Conservation (phyloP, 345 rosid species). For the Melaleuca quinquenervia region DNA sequence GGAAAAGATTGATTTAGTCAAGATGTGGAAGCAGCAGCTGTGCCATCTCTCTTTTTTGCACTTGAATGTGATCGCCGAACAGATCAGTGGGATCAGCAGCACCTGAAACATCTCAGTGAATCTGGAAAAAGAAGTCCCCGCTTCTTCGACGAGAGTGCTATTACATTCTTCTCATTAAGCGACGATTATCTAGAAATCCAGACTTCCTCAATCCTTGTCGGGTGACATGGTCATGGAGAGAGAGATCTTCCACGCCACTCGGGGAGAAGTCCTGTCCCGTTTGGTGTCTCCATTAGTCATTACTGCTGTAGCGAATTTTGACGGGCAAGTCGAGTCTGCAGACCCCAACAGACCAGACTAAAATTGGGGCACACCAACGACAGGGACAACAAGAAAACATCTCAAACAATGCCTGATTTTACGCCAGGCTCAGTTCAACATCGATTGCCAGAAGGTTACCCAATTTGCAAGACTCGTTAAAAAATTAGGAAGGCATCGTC, state of each 20-base stretch:
- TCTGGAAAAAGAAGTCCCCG: background rate
- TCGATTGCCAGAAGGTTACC: background rate
- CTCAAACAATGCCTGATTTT: background rate
- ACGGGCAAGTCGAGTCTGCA: background rate
- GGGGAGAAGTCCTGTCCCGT: background rate
- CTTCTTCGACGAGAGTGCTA: background rate
- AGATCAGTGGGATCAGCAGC: background rate
- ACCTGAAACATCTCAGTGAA: background rate
- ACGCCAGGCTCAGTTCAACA: background rate
- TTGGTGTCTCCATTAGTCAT: background rate
- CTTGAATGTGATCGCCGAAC: background rate
- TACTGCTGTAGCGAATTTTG: background rate
- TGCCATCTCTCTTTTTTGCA: background rate
- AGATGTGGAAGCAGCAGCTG: background rate
- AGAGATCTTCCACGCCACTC: background rate
- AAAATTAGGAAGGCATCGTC: background rate
- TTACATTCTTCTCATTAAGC: background rate
- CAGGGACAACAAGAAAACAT: background rate
- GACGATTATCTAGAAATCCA: background rate
- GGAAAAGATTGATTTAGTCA: background rate
- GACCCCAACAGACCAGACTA: background rate
- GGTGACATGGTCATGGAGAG: background rate
- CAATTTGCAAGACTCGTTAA: background rate
- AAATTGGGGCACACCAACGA: background rate
- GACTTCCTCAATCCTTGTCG: background rate